phyloP scores from a whole-genome alignment of 495 filamentous ascomycete species.

The Annulohypoxylon maeteangense region DNA sequence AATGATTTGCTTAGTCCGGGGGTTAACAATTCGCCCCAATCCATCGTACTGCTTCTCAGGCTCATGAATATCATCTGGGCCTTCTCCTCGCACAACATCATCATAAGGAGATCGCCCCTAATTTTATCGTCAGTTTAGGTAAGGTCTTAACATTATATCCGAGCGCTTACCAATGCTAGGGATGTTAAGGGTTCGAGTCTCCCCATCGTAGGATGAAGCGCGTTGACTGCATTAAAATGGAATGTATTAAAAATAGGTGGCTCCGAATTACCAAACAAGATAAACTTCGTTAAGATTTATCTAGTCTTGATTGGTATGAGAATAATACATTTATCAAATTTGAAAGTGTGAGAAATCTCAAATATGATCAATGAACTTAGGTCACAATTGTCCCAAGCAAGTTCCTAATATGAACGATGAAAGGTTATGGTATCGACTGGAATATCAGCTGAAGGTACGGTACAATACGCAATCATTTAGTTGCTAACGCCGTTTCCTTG shows the following conservation, averaged over 20 bases:
- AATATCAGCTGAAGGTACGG: neutral
- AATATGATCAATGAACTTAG: no score
- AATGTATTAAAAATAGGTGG: neutral
- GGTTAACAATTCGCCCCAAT: constrained; percentile 75
- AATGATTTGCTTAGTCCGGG: constrained; percentile 62
- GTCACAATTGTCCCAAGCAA: no score
- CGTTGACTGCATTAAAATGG: constrained; percentile 1
- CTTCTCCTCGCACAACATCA: constrained; percentile 61
- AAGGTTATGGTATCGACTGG: neutral
- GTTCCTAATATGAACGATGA: neutral
- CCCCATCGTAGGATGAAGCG: constrained; percentile 51
- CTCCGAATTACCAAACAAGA: neutral
- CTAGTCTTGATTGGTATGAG: no score
- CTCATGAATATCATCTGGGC: constrained; percentile 58
- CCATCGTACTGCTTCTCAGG: constrained; percentile 72
- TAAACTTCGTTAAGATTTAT: neutral
- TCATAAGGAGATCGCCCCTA: constrained; percentile 81
- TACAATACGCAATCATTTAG: no score
- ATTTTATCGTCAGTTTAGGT: constrained; percentile 12
- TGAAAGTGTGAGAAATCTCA: neutral
- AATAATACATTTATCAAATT: neutral
- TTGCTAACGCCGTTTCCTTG: neutral
- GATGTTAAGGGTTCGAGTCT: constrained; percentile 62
- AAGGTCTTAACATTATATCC: neutral
- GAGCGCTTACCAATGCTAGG: constrained; percentile 58